Evolutionary conservation across 2,329 filamentous ascomycete genomes (phyloP), one percentile per base, ranked within the genome.

Genomic region (Pezicula neosporulosa): DNA sequence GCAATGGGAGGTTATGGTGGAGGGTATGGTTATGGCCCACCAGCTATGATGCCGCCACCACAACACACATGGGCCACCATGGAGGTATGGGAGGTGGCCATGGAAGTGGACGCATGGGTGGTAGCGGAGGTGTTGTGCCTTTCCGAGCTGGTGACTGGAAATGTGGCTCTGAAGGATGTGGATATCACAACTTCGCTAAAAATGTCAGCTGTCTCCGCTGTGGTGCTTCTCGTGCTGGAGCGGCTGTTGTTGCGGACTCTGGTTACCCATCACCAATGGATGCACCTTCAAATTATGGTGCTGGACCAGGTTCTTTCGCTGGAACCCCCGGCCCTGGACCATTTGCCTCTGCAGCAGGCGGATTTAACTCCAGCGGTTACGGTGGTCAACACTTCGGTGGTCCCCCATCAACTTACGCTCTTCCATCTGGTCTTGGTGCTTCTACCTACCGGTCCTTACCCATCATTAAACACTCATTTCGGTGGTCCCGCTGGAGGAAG

Each of bases 121-220:
- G 88, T 52, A 87, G 89, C 56, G 87, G 89, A 60, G 88, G 89
- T 50, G 87, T 91, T 44, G 94, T 99, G 41, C 94, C 94, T 15
- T 99, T 99, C 86, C 89, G 94, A 66, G 94, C 94, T 50, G 94
- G 94, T 66, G 94, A 99, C 68, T 99, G 94, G 94, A 97, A 97
- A 73, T 99, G 94, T 67, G 94, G 94, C 51, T 94, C 94, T 59
- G 94, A 99, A 67, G 91, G 92, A 36, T 99, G 94, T 69, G 90
- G 89, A 52, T 99, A 99, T 72, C 94, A 99, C 77, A 99, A 99
- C 76, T 99, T 99, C 68, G 94, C 94, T 56, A 99, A 99, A 82
- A 99, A 99, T 65, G 93, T 97, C 52, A 96, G 90, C 73, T 99
- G 94, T 72, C 83, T 99, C 56, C 89, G 94, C 54, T 99, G 94